A percentile compares a stretch with the other conserved stretches of the same genome.
Evolutionary conservation across 2,329 filamentous ascomycete species (phyloP).

Genomic region (Colletotrichum tanaceti): DNA sequence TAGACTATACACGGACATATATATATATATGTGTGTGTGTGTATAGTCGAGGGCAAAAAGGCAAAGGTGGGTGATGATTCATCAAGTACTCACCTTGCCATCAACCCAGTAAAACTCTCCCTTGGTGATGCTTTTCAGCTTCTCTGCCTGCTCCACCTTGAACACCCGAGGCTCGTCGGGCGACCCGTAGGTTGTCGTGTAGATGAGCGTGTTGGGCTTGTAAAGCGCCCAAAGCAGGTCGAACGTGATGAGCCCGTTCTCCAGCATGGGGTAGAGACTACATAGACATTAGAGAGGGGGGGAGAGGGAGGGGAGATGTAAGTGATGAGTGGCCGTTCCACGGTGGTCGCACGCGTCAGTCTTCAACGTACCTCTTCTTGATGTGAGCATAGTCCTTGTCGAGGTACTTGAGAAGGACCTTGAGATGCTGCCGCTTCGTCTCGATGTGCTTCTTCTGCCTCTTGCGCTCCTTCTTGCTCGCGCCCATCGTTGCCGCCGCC

Average conservation of each 20-base stretch:
- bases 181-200: constrained; percentile 80
- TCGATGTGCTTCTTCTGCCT: constrained; percentile 69
- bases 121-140: constrained; percentile 75
- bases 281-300: too few species aligned
- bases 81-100: constrained; percentile 62
- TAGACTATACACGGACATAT: too few species aligned
- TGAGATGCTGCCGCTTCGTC: constrained; percentile 73
- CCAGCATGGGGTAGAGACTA: constrained; percentile 82
- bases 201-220: constrained; percentile 86
- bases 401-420: constrained; percentile 80
- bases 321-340: too few species aligned
- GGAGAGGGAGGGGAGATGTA: too few species aligned
- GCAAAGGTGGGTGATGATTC: too few species aligned
- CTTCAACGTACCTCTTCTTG: constrained; percentile 67
- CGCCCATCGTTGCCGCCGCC: too few species aligned
- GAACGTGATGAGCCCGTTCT: constrained; percentile 87
- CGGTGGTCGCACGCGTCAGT: too few species aligned
- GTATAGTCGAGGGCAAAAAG: background rate
- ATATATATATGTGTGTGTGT: too few species aligned
- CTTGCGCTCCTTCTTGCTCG: constrained; percentile 67
- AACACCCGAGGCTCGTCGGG: constrained; percentile 83
- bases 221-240: constrained; percentile 90
- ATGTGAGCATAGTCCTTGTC: constrained; percentile 82
- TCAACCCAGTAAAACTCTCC: constrained; percentile 83
- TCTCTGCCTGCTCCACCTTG: constrained; percentile 81